Evolutionary conservation across 352 stramenopile genomes (phyloP), one percentile per base, ranked within the genome.

Genomic region (Aphanomyces stellatus): DNA sequence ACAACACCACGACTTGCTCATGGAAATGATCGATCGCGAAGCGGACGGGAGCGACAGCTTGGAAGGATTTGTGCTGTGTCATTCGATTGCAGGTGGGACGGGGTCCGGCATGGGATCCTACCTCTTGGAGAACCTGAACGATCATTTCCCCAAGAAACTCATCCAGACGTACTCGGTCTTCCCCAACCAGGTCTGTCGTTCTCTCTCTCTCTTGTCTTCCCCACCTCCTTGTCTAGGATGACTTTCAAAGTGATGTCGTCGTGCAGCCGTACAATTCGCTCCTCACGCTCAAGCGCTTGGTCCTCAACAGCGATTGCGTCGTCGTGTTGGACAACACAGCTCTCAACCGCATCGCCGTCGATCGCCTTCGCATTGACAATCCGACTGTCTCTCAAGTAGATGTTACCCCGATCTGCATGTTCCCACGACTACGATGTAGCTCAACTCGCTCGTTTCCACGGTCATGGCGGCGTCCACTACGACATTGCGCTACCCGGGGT

Each of bases 221-320:
- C 22, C n/a, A 5, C 35, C 6, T 11, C 0, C 3, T 4, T 69
- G n/a, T 55, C 31, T 60, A 77, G 69, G 82, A 85, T 24, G 84
- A 92, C 64, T 89, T 91, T 62, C 86, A 93, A 69, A 96, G 88
- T 43, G 97, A 99, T 74, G 97, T 99, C 11, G 97, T 99, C 5
- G 97, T 99, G 37, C 96, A 99, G 79, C 97, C 97, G 6, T 99
- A 99, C 86, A 99, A 99, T 80, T 99, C 93, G n/a, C 76, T 99
- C n/a, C 76, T 99, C 5, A 98, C 97, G 8, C 80, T 99, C 62
- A 99, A 99, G 81, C 88, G 97, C 19, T 79, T 99, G 5, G 97
- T 96, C 49, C 76, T 99, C 5, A 99, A 99, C 79, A 95, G 97
- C 0, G 97, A 99, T 82, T 97, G 91, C 19, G 97, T 99, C 5